Conservation (phyloP, 208 protist genomes). For the Leishmania martiniquensis region DNA sequence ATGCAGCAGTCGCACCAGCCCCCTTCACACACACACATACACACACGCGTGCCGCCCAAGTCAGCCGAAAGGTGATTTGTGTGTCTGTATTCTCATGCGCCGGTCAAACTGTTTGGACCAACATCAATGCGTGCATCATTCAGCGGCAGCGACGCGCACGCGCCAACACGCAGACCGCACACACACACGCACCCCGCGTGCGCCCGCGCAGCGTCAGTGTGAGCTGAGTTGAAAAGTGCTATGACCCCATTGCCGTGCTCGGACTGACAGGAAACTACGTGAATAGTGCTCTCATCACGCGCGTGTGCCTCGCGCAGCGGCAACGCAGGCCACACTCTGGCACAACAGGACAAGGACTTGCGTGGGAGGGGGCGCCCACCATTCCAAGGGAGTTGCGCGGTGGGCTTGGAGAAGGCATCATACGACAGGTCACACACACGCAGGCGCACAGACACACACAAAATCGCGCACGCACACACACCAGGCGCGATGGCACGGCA, state of each 20-base stretch:
- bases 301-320: slow-evolving; percentile 1
- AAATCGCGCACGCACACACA: too few relatives aligned
- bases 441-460: too few relatives aligned
- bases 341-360: slow-evolving; percentile 18
- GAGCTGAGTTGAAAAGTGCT: slow-evolving; percentile 3
- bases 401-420: neutral
- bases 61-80: slow-evolving; percentile 35
- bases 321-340: neutral
- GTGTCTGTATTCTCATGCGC: slow-evolving; percentile 28
- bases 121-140: slow-evolving; percentile 31
- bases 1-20: neutral
- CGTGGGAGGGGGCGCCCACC: neutral
- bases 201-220: slow-evolving; percentile 5
- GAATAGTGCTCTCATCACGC: slow-evolving; percentile 19
- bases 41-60: neutral
- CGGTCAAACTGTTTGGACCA: slow-evolving; percentile 36
- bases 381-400: slow-evolving; percentile 18
- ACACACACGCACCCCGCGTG: neutral
- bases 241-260: slow-evolving; percentile 14
- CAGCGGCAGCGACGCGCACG: too few relatives aligned
- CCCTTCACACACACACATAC: too few relatives aligned
- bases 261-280: slow-evolving; percentile 23
- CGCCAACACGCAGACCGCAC: slow-evolving; percentile 1
- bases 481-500: too few relatives aligned
- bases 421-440: neutral